A percentile compares a stretch with the other conserved stretches of the same genome.
These are phyloP conservation scores for Alternaria novae-zelandiae DNA, from an alignment of 2,329 filamentous ascomycete species.

Conservation along the genomic window DNA sequence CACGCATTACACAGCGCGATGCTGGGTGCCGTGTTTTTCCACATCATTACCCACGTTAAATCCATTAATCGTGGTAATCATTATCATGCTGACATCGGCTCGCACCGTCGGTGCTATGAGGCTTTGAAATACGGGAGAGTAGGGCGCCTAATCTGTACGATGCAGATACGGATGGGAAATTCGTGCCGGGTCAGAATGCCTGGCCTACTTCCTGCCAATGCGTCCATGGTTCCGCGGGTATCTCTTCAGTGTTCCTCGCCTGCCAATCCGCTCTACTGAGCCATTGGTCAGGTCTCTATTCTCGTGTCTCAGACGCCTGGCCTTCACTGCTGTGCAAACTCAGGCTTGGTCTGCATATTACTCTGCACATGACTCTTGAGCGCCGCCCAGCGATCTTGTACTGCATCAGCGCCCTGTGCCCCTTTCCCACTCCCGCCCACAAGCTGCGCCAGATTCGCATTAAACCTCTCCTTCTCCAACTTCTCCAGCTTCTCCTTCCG, in stretches of 20 bases:
- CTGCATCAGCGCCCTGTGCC: slow-evolving; percentile 20
- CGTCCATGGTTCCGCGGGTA: no score
- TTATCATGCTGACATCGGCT: neutral
- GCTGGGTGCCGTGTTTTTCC: neutral
- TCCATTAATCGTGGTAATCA: neutral
- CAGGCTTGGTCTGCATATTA: slow-evolving; percentile 88
- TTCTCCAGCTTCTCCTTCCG: slow-evolving; percentile 80
- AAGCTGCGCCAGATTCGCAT: slow-evolving; percentile 80
- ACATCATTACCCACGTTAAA: rapidly evolving
- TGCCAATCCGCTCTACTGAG: neutral
- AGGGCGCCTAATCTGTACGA: neutral
- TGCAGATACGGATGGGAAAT: neutral
- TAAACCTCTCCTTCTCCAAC: slow-evolving; percentile 83
- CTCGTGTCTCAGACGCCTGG: neutral
- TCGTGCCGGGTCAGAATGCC: neutral
- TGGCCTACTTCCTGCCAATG: no score
- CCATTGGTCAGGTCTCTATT: neutral
- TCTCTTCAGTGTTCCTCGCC: neutral
- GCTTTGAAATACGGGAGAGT: neutral
- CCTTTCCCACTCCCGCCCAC: slow-evolving; percentile 38
- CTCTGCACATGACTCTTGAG: slow-evolving; percentile 82
- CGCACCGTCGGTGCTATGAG: neutral
- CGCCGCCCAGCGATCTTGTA: slow-evolving; percentile 71
- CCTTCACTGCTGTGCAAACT: slow-evolving; percentile 59
- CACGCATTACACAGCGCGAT: neutral